A percentile compares a stretch with the other conserved stretches of the same genome.
Conservation (phyloP, 2,329 filamentous ascomycete genomes). For the Colletotrichum sp. region DNA sequence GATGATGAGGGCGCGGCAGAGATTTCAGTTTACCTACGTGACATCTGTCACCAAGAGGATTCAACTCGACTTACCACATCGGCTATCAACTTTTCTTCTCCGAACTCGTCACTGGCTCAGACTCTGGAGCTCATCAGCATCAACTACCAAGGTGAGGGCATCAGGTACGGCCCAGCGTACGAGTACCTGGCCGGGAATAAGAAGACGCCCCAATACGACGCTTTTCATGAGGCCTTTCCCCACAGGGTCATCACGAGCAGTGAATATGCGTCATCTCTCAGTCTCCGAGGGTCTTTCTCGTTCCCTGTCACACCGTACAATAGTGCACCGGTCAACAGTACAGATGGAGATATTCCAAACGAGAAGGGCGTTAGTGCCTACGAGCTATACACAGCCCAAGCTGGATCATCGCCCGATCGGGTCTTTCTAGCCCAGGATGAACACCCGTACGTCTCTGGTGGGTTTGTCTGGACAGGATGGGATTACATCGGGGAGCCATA, state of each 20-base stretch:
- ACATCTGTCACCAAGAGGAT: not conserved
- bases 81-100: not conserved
- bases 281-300: constrained; percentile 54
- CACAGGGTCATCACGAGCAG: not conserved
- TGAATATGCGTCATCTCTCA: constrained; percentile 52
- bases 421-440: constrained; percentile 55
- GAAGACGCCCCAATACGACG: not conserved
- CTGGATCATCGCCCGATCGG: constrained; percentile 56
- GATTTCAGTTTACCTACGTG: not conserved
- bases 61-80: not conserved
- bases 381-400: constrained; percentile 53
- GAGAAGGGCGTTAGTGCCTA: constrained; percentile 53
- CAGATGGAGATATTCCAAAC: constrained; percentile 12
- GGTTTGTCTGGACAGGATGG: constrained; percentile 57
- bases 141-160: not conserved
- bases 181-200: not conserved
- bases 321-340: constrained; percentile 40
- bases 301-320: constrained; percentile 52
- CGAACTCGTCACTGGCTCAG: rapidly evolving
- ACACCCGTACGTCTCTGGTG: constrained; percentile 55
- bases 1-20: not conserved
- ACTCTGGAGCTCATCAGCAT: not conserved
- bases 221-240: not conserved
- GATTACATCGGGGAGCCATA: constrained; percentile 57
- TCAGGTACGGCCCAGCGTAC: not conserved